Percentiles rank a stretch among this genome's conserved stretches.
phyloP scores from a whole-genome alignment of 2,329 filamentous ascomycete species.

The Conoideocrella luteorostrata region DNA sequence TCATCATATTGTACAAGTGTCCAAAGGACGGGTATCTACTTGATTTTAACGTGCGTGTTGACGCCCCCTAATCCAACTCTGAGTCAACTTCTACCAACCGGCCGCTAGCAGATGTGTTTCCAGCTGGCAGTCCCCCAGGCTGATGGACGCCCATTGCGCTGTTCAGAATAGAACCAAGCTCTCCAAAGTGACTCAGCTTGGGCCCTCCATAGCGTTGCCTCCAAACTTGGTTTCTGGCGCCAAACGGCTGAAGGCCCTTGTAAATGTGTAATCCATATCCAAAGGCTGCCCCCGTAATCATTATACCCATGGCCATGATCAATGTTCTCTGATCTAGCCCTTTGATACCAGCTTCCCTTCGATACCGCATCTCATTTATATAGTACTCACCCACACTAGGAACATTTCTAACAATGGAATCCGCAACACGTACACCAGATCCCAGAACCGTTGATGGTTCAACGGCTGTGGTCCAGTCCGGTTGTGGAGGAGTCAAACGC shows the following conservation, averaged over 20 bases:
- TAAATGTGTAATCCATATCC: conserved; percentile 35
- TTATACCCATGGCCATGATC: conserved; percentile 24
- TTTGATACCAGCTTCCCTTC: conserved; percentile 25
- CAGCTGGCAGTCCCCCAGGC: conserved; percentile 11
- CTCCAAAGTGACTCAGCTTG: conserved; percentile 37
- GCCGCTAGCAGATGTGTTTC: conserved; percentile 13
- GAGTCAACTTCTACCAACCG: conserved; percentile 29
- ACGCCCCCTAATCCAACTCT: conserved; percentile 28
- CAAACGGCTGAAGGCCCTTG: conserved; percentile 37
- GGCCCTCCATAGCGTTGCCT: conserved; percentile 22
- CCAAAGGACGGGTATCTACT: conserved; percentile 11
- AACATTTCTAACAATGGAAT: conserved; percentile 28
- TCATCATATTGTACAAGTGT: conserved; percentile 1
- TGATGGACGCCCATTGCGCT: conserved; percentile 24
- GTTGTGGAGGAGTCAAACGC: conserved; percentile 19
- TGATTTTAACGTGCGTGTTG: no score
- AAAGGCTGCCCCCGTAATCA: conserved; percentile 31
- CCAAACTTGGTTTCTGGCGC: conserved; percentile 38
- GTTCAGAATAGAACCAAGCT: conserved; percentile 39
- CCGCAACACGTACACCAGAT: conserved; percentile 24
- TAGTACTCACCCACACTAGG: conserved; percentile 31
- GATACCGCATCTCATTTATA: conserved; percentile 29
- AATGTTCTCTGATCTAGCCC: conserved; percentile 27
- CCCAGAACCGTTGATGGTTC: conserved; percentile 14
- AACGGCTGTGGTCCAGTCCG: conserved; percentile 3